Percentiles rank a stretch among this genome's conserved stretches.
Conservation (phyloP, 2,329 filamentous ascomycete genomes). For the Curvularia verruculosa region DNA sequence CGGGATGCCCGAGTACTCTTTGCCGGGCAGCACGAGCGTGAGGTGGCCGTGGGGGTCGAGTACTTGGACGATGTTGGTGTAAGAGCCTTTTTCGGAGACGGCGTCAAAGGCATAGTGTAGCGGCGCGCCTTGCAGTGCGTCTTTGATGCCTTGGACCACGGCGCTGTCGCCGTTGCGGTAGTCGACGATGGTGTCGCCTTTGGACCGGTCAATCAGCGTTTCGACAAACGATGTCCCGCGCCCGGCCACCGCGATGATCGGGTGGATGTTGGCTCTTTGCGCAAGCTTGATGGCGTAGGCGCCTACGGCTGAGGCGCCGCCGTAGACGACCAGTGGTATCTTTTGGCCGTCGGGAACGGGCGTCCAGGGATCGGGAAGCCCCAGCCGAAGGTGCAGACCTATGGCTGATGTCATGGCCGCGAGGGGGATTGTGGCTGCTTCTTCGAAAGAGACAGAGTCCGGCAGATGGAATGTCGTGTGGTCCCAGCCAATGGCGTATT, state of each 20-base stretch:
- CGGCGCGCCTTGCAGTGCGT: slow-evolving; percentile 52
- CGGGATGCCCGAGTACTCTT: slow-evolving; percentile 53
- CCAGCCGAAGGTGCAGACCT: slow-evolving; percentile 53
- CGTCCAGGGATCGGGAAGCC: slow-evolving; percentile 51
- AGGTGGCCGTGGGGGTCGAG: slow-evolving; percentile 44
- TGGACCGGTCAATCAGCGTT: slow-evolving; percentile 45
- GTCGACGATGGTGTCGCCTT: slow-evolving; percentile 56
- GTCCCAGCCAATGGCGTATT: slow-evolving; percentile 64
- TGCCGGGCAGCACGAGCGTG: slow-evolving; percentile 52
- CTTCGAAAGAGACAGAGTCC: slow-evolving; percentile 57
- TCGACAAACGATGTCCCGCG: slow-evolving; percentile 47
- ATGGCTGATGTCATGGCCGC: slow-evolving; percentile 56
- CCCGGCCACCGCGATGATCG: slow-evolving; percentile 52
- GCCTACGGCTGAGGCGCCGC: slow-evolving; percentile 51
- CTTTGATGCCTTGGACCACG: slow-evolving; percentile 49
- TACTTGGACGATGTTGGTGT: slow-evolving; percentile 49
- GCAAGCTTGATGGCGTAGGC: slow-evolving; percentile 52
- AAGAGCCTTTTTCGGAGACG: slow-evolving; percentile 58
- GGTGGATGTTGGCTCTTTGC: slow-evolving; percentile 47
- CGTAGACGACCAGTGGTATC: slow-evolving; percentile 50
- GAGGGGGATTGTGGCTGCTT: slow-evolving; percentile 55
- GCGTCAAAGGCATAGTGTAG: slow-evolving; percentile 64
- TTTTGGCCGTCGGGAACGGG: slow-evolving; percentile 20
- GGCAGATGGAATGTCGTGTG: slow-evolving; percentile 65
- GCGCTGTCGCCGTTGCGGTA: slow-evolving; percentile 62